Evolutionary conservation across 2,329 filamentous ascomycete genomes (phyloP).

Genomic region (Penicillium sp.): DNA sequence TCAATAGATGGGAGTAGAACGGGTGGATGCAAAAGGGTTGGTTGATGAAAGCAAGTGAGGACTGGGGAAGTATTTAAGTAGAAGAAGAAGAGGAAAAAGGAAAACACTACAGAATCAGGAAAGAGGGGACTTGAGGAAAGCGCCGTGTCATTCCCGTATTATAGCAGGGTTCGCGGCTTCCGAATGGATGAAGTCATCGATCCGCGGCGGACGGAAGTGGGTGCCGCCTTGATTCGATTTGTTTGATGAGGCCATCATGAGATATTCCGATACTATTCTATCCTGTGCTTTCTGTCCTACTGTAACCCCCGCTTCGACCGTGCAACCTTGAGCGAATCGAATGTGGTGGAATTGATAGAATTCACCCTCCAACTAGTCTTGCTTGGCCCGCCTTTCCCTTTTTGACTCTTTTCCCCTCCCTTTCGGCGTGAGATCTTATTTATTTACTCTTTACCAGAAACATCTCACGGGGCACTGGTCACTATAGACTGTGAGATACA

Average conservation of each 20-base stretch:
- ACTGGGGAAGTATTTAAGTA: slow-evolving; percentile 6
- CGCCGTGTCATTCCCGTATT: background rate
- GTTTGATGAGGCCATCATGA: slow-evolving; percentile 11
- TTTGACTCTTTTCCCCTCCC: too few relatives aligned
- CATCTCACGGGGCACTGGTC: too few relatives aligned
- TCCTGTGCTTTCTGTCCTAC: background rate
- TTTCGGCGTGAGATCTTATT: too few relatives aligned
- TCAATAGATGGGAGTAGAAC: too few relatives aligned
- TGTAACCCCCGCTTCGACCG: slow-evolving; percentile 9
- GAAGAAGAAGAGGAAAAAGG: slow-evolving; percentile 2
- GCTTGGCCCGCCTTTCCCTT: too few relatives aligned
- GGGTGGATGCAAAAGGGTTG: too few relatives aligned
- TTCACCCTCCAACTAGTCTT: too few relatives aligned
- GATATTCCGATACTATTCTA: background rate
- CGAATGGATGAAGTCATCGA: slow-evolving; percentile 24
- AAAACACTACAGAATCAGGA: background rate
- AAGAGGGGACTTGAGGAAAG: slow-evolving; percentile 1
- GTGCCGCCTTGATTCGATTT: slow-evolving; percentile 21
- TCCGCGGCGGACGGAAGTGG: slow-evolving; percentile 12
- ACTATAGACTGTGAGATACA: too few relatives aligned
- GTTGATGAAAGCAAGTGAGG: slow-evolving; percentile 4
- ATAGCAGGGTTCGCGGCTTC: background rate
- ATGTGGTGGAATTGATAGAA: too few relatives aligned
- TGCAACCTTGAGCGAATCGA: slow-evolving; percentile 2
- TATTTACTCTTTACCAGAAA: too few relatives aligned